Evolutionary conservation across 495 filamentous ascomycete species (phyloP).

Genomic region (Baudoinia panamericana): DNA sequence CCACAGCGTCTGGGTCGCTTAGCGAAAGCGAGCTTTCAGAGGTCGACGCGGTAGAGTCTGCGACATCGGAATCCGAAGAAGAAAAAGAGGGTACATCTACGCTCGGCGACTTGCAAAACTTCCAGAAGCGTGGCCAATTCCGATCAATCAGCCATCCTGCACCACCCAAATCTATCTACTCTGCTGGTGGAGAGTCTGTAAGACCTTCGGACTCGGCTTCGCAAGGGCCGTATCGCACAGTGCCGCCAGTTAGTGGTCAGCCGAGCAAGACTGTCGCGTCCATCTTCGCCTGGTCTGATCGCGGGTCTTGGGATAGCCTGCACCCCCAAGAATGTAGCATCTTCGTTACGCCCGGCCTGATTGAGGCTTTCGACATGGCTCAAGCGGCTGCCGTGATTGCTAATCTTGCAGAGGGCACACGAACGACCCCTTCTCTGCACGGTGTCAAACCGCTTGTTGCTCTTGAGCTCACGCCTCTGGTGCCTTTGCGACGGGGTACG

Average conservation of each 20-base stretch:
- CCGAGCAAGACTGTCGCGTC: conserved; percentile 53
- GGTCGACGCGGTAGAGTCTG: conserved; percentile 21
- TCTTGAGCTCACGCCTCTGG: conserved; percentile 74
- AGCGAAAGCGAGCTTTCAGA: conserved; percentile 31
- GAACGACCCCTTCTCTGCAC: conserved; percentile 23
- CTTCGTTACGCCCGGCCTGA: conserved; percentile 65
- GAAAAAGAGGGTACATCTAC: conserved; percentile 41
- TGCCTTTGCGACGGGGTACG: conserved; percentile 75
- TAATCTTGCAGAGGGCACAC: conserved; percentile 28
- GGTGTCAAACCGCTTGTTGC: conserved; percentile 37
- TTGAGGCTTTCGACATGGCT: conserved; percentile 65
- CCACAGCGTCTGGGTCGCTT: conserved; percentile 51
- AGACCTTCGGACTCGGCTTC: conserved; percentile 67
- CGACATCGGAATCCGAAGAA: conserved; percentile 39
- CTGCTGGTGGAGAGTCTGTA: conserved; percentile 35
- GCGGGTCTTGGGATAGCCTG: conserved; percentile 68
- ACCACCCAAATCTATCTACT: conserved; percentile 11
- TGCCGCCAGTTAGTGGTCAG: conserved; percentile 43
- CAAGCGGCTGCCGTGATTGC: conserved; percentile 34
- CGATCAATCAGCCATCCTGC: neutral
- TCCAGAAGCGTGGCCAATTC: conserved; percentile 1
- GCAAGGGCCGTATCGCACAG: conserved; percentile 47
- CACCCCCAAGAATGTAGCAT: conserved; percentile 65
- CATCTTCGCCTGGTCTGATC: conserved; percentile 75
- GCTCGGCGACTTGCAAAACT: conserved; percentile 18